Base-by-base conservation (phyloP, 2,329 filamentous ascomycete genomes). In the Apiospora aurea region DNA sequence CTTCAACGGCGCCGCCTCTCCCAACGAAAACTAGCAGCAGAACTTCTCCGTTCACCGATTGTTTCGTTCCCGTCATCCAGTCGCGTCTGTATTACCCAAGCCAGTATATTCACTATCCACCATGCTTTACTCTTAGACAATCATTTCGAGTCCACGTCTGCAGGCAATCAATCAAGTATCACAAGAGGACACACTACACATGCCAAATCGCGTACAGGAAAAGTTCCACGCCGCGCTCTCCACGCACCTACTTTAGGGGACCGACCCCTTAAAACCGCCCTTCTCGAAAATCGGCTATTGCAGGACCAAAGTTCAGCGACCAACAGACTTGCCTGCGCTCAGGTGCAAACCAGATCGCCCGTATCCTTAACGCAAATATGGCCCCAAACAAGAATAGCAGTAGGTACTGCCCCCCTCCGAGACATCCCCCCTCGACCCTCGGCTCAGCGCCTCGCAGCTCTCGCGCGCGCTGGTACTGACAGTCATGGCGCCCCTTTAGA, bases 351-450 rank as follows among this genome's bases (percentile, higher is more conserved):
- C 29, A 38, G 21, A n/a, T 34, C 11, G 49, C 49, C 13, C 18
- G 34, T 46, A 68, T 16, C 16, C 24, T 26, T 26, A 44, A 29
- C 46, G 66, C 57, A 71, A 77, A 75, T 70, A 85, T 85, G 83
- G 78, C 80, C 43, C 79, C 82, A 18, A 83, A 77, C 72, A 82
- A 64, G 18, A 64, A 81, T 73, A 84, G 82, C 75, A 80, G 79
- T 80, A 77, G 64, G 73, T 74, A 71, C 53, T 24, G 66, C 29
- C 34, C 29, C 26, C 41, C 44, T 49, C 41, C 51, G 26, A 53
- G 24, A 41, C 46, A 21, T 70, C 24, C 16, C 8, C 47, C 57
- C 11, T 21, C 43, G 68, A 73, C 74, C 64, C 74, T 75, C 71
- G 11, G 75, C 70, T 26, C 49, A 73, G 24, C n/a, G 68, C 64